Conservation (phyloP, 2,329 filamentous ascomycete species). For the Aspergillus pseudoglaucus region DNA sequence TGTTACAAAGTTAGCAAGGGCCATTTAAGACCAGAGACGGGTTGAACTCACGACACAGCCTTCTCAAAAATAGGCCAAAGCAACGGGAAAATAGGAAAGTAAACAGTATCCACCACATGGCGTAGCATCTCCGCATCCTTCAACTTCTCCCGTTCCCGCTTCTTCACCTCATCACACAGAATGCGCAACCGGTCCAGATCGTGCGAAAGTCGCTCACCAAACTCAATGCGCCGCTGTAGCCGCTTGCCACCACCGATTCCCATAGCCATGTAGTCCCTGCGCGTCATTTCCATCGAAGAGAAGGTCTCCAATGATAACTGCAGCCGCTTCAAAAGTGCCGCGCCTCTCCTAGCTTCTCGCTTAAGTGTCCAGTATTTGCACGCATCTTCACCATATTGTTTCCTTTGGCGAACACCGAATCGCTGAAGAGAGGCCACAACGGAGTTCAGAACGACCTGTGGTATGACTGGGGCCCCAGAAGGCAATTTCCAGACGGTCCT, state of each 20-base stretch:
- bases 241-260: slow-evolving; percentile 73
- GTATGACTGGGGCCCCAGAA: slow-evolving; percentile 90
- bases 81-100: slow-evolving; percentile 78
- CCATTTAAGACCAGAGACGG: neutral
- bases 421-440: slow-evolving; percentile 77
- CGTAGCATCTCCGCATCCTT: slow-evolving; percentile 69
- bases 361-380: slow-evolving; percentile 99
- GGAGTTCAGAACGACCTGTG: slow-evolving; percentile 76
- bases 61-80: slow-evolving; percentile 73
- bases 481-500: slow-evolving; percentile 85
- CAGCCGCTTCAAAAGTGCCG: slow-evolving; percentile 83
- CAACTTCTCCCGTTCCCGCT: slow-evolving; percentile 71
- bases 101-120: slow-evolving; percentile 77
- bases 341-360: slow-evolving; percentile 83
- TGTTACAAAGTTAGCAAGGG: slow-evolving; percentile 16
- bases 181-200: slow-evolving; percentile 72
- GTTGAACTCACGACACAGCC: slow-evolving; percentile 65
- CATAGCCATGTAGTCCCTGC: slow-evolving; percentile 93
- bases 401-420: slow-evolving; percentile 78
- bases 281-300: slow-evolving; percentile 92
- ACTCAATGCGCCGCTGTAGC: slow-evolving; percentile 76
- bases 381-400: slow-evolving; percentile 85
- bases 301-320: slow-evolving; percentile 95
- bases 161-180: slow-evolving; percentile 64
- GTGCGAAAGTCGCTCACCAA: slow-evolving; percentile 57